Percentiles rank a stretch among this genome's conserved stretches.
These are phyloP conservation scores for Westerdykella aurantiaca DNA, from an alignment of 2,329 filamentous ascomycete species.

Conservation along the genomic window DNA sequence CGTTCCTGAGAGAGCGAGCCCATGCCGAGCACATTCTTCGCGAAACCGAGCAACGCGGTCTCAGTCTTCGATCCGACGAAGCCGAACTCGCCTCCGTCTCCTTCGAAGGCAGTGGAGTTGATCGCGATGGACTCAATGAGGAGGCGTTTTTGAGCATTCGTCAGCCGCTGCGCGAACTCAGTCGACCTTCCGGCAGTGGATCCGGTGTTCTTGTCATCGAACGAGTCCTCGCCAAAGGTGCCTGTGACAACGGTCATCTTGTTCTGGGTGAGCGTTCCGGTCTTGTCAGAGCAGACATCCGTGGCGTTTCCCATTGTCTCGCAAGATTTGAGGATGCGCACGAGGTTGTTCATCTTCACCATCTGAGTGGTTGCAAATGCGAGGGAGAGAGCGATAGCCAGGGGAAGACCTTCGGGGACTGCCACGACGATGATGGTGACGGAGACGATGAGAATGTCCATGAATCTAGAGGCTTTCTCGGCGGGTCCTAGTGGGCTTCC, in stretches of 20 bases:
- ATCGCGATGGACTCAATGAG: slow-evolving; percentile 23
- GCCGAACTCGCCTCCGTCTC: slow-evolving; percentile 40
- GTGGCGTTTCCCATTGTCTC: slow-evolving; percentile 35
- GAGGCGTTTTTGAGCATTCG: slow-evolving; percentile 24
- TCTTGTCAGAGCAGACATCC: slow-evolving; percentile 36
- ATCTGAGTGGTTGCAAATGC: slow-evolving; percentile 27
- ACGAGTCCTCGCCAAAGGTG: slow-evolving; percentile 30
- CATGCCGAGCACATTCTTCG: slow-evolving; percentile 47
- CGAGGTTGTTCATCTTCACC: slow-evolving; percentile 34
- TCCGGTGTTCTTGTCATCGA: slow-evolving; percentile 52
- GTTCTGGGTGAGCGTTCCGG: slow-evolving; percentile 35
- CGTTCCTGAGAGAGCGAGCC: slow-evolving; percentile 44
- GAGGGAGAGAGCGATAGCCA: slow-evolving; percentile 25
- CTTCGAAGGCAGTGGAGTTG: slow-evolving; percentile 51
- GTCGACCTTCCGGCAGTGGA: slow-evolving; percentile 37
- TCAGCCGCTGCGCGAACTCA: slow-evolving; percentile 40
- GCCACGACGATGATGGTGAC: slow-evolving; percentile 38
- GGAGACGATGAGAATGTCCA: slow-evolving; percentile 37
- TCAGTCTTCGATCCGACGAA: slow-evolving; percentile 55
- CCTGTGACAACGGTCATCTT: slow-evolving; percentile 41
- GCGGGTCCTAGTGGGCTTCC: slow-evolving; percentile 21
- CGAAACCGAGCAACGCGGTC: slow-evolving; percentile 48
- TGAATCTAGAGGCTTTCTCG: slow-evolving; percentile 32
- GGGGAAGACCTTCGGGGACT: slow-evolving; percentile 34
- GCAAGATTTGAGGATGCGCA: slow-evolving; percentile 31